These are phyloP conservation scores for Candida verbasci DNA, from an alignment of 805 yeast species.

Conservation along the genomic window DNA sequence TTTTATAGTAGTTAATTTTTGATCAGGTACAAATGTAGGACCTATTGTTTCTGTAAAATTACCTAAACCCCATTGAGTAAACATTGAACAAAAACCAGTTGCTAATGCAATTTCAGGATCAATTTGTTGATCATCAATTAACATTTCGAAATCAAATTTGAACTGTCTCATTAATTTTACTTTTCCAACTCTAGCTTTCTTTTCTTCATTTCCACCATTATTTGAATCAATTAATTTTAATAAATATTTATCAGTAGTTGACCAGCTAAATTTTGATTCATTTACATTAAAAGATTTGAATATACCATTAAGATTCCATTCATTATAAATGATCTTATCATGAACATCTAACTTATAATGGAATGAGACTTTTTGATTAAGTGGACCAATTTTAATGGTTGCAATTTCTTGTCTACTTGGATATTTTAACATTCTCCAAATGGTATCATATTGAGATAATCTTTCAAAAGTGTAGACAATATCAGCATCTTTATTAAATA, in stretches of 20 bases:
- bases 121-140: slow-evolving; percentile 44
- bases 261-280: slow-evolving; percentile 59
- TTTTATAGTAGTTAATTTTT: background rate
- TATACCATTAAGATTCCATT: slow-evolving; percentile 35
- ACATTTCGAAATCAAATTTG: slow-evolving; percentile 55
- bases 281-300: slow-evolving; percentile 44
- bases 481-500: slow-evolving; percentile 40
- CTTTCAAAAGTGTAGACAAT: slow-evolving; percentile 51
- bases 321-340: slow-evolving; percentile 32
- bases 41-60: slow-evolving; percentile 51
- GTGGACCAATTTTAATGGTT: slow-evolving; percentile 46
- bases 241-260: slow-evolving; percentile 41
- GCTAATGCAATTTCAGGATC: slow-evolving; percentile 52
- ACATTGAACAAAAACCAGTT: slow-evolving; percentile 59
- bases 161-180: slow-evolving; percentile 56
- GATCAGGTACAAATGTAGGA: slow-evolving; percentile 34
- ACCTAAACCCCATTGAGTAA: slow-evolving; percentile 64
- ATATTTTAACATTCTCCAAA: slow-evolving; percentile 46
- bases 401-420: slow-evolving; percentile 48
- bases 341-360: slow-evolving; percentile 42
- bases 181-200: slow-evolving; percentile 48
- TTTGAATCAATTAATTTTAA: slow-evolving; percentile 53
- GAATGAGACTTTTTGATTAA: slow-evolving; percentile 43
- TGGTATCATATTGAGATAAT: slow-evolving; percentile 41
- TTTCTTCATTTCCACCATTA: slow-evolving; percentile 53